Evolutionary conservation across 768 basidiomycete species (phyloP), one percentile per base, ranked within the genome.

Genomic region (Pseudohyphozyma bogoriensis): DNA sequence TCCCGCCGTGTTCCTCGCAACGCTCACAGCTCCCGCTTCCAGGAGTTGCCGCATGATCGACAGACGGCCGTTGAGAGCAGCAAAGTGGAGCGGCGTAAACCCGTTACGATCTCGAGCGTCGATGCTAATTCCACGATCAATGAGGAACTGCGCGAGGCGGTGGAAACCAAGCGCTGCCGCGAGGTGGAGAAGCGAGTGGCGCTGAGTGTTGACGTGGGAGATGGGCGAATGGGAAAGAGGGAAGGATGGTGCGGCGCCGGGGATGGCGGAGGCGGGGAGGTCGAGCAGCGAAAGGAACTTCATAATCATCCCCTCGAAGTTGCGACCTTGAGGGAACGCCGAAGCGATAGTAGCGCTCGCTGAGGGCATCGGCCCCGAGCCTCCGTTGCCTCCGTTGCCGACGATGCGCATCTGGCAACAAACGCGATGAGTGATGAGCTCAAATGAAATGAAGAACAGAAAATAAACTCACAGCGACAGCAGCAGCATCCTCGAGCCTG

Each of bases 381-480:
- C 82, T n/a, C 83, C 77, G 56, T 78, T 8, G 20, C 50, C 40
- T n/a, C 63, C n/a, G 57, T 65, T 84, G 11, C 68, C 85, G 33
- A 95, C 87, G 65, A 95, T 95, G 33, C 90, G 81, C 81, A 91
- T 84, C 18, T n/a, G n/a, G n/a, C n/a, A n/a, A n/a, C n/a, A n/a
- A n/a, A n/a, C n/a, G n/a, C n/a, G n/a, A n/a, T n/a, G n/a, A n/a
- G n/a, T n/a, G n/a, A n/a, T n/a, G n/a, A n/a, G n/a, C n/a, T n/a
- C n/a, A n/a, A n/a, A n/a, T n/a, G n/a, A n/a, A n/a, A n/a, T n/a
- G n/a, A n/a, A n/a, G n/a, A n/a, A n/a, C n/a, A n/a, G n/a, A n/a
- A n/a, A n/a, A n/a, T n/a, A n/a, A n/a, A n/a, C n/a, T n/a, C n/a
- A n/a, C n/a, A n/a, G 91, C 91, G 39, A 95, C 86, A 59, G 89